Base-by-base conservation (phyloP, 495 filamentous ascomycete species). In the Cryomyces antarcticus region DNA sequence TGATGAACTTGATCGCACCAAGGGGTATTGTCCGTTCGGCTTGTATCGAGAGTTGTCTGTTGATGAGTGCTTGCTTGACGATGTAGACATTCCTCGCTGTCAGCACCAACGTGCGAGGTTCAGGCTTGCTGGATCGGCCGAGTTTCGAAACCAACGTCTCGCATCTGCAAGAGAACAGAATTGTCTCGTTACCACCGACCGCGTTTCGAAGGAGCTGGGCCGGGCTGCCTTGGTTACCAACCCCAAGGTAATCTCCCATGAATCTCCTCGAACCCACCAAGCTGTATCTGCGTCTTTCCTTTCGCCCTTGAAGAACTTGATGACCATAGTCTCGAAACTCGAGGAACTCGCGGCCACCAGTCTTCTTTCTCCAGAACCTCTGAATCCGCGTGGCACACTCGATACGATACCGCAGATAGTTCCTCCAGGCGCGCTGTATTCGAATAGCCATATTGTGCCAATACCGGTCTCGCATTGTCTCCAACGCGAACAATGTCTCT, bases 371-470 rank as follows among this genome's bases (percentile, higher is more conserved):
- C 89, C 92, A 96, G 63, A 88, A 85, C 36, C 85, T 72, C 53
- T 96, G 92, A 41, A 99, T 96, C 5, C 92, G 73, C 24, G 77
- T 93, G 7, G 89, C 89, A 48, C 84, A 85, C 61, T 96, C 89
- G 9, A 77, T 80, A 28, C 92, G 71, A 58, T 96, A 95, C 9
- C 86, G 73, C 31, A 96, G 67, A 49, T 94, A 96, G 47, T 93
- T 93, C 46, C 92, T 71, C 92, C 92, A 99, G 49, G 89, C 88
- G 46, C 92, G 74, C 58, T 99, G 92, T 49, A 99, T 96, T 30
- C 92, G 73, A 39, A 86, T 93, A 5, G 89, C 88, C 89, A 99
- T 96, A 62, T 96, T 99, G 59, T 94, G 85, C 87, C 88, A 96
- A 61, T 95, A 96, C 24, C 81, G 71, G 57, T 96, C 92, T 48